phyloP scores from a whole-genome alignment of 202 grass and related monocot species.

The Zoysia matrella region DNA sequence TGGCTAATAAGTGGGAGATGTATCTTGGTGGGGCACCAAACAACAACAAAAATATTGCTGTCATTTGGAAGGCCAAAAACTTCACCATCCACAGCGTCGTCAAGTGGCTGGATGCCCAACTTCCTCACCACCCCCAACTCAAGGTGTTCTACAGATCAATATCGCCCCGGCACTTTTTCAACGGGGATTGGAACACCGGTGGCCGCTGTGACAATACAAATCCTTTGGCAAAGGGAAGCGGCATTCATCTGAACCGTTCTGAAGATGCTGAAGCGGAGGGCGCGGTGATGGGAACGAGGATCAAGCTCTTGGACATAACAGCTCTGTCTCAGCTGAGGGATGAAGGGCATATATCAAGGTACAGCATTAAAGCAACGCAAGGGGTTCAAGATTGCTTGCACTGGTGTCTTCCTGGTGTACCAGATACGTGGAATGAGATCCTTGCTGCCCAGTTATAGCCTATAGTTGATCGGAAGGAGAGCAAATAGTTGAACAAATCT shows the following conservation, averaged over 20 bases:
- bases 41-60: constrained; percentile 56
- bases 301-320: constrained; percentile 82
- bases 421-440: constrained; percentile 91
- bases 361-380: constrained; percentile 63
- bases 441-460: constrained; percentile 73
- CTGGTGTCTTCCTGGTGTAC: constrained; percentile 87
- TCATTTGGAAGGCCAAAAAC: constrained; percentile 88
- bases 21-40: constrained; percentile 67
- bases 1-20: constrained; percentile 83
- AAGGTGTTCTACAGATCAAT: constrained; percentile 78
- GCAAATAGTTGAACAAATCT: background rate
- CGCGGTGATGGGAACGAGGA: constrained; percentile 64
- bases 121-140: constrained; percentile 59
- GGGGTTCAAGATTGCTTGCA: constrained; percentile 90
- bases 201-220: constrained; percentile 76
- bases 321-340: constrained; percentile 71
- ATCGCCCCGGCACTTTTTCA: constrained; percentile 87
- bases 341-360: constrained; percentile 85
- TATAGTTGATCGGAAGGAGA: background rate
- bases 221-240: constrained; percentile 67
- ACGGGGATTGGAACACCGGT: constrained; percentile 82
- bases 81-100: constrained; percentile 74
- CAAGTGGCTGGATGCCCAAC: constrained; percentile 74
- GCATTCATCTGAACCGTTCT: constrained; percentile 62
- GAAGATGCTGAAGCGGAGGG: constrained; percentile 65